These are phyloP conservation scores for Aspergillus bombycis DNA, from an alignment of 2,329 filamentous ascomycete genomes.

Conservation along the genomic window DNA sequence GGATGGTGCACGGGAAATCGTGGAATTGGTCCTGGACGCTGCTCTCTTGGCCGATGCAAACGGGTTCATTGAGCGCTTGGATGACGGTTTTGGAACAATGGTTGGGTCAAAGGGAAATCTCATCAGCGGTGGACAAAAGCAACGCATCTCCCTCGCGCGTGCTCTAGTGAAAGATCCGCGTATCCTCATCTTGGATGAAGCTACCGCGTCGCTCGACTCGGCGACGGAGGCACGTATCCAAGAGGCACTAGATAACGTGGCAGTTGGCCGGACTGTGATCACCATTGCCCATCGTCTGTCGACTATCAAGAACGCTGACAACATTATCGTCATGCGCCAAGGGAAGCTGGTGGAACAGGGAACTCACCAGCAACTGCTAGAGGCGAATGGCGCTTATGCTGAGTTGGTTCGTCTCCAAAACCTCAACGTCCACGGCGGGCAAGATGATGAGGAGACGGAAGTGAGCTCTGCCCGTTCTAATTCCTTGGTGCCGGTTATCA, in stretches of 20 bases:
- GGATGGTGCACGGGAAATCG: conserved; percentile 54
- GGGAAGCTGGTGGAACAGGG: conserved; percentile 51
- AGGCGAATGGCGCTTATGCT: conserved; percentile 42
- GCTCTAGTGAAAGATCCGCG: conserved; percentile 82
- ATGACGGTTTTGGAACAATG: conserved; percentile 80
- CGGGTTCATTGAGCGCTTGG: conserved; percentile 70
- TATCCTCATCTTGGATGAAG: conserved; percentile 85
- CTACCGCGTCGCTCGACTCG: conserved; percentile 84
- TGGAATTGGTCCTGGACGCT: conserved; percentile 59
- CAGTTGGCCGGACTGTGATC: conserved; percentile 53
- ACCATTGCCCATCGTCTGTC: conserved; percentile 51
- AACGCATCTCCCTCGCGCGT: conserved; percentile 83
- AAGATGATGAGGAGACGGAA: conserved; percentile 17
- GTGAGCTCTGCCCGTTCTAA: neutral
- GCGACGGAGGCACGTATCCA: conserved; percentile 86
- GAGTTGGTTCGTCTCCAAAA: conserved; percentile 54
- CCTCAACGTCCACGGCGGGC: conserved; percentile 39
- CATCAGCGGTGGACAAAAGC: conserved; percentile 85
- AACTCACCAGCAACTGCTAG: conserved; percentile 44
- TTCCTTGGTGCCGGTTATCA: neutral
- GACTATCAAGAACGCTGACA: conserved; percentile 49
- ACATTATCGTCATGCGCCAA: conserved; percentile 49
- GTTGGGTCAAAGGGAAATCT: conserved; percentile 83
- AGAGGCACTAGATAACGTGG: conserved; percentile 73
- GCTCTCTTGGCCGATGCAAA: conserved; percentile 63